These are phyloP conservation scores for Exophiala phaeomuriformis DNA, from an alignment of 2,329 filamentous ascomycete species.

Conservation along the genomic window DNA sequence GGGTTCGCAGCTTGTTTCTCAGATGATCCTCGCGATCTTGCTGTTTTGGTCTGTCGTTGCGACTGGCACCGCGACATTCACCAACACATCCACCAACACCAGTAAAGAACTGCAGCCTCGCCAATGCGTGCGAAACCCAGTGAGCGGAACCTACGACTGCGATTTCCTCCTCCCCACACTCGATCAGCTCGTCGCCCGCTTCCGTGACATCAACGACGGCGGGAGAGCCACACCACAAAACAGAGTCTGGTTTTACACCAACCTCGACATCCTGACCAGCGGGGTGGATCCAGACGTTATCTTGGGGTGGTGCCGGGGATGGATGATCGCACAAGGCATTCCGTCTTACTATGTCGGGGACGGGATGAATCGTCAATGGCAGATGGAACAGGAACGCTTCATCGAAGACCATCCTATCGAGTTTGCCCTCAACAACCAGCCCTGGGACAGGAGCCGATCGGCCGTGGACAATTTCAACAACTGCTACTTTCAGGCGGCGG, in stretches of 20 bases:
- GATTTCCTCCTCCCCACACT: constrained; percentile 5
- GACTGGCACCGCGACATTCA: background rate
- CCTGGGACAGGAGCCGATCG: background rate
- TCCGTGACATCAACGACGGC: constrained; percentile 1
- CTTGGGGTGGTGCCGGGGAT: background rate
- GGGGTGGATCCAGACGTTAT: background rate
- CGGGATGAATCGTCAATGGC: background rate
- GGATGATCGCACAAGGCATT: background rate
- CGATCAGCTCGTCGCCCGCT: background rate
- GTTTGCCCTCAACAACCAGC: background rate
- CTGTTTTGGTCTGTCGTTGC: background rate
- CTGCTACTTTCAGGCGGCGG: constrained; percentile 2
- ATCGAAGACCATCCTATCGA: background rate
- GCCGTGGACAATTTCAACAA: background rate
- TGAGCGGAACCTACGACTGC: background rate
- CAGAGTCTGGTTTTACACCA: constrained; percentile 1
- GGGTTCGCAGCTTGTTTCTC: no score
- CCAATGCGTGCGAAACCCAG: background rate
- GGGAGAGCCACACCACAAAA: constrained; percentile 2
- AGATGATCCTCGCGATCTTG: background rate
- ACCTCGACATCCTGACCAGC: background rate
- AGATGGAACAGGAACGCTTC: background rate
- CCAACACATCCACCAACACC: background rate
- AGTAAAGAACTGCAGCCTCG: constrained; percentile 1
- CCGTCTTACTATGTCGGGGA: background rate